Evolutionary conservation across 345 rosid species (phyloP), one percentile per base, ranked within the genome.

Genomic region (Linum lewisii): DNA sequence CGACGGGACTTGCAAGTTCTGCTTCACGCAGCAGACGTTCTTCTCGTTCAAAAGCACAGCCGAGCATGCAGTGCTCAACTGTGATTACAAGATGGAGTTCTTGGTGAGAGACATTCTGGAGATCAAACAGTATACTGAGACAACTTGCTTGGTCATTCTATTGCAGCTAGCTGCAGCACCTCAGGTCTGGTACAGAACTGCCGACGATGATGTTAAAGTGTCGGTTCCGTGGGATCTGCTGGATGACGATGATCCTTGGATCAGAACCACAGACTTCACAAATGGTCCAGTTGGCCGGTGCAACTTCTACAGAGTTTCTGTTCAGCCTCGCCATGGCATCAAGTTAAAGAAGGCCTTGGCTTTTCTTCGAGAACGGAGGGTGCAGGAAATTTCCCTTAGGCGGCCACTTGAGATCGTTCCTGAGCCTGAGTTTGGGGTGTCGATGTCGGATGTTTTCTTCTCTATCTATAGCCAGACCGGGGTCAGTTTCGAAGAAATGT

Each of bases 171-270:
- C 84, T 70, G 84, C 90, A 4, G 70, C 95, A 26, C 98, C 98
- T 50, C 63, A 64, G 56, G 71, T 86, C 24, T 91, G 83, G 81
- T 91, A 88, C 60, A 75, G 96, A 76, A 88, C 96, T 51, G 95
- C 92, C 2, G 88, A 86, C 67, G 96, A 91, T 65, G 88, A 88
- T 44, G 70, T 84, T 9, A 63, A 80, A 54, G 82, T 68, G 23
- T 59, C 72, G 2, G 81, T 75, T 47, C 79, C 92, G 18, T 74
- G 63, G 52, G 92, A 86, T 68, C 57, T 88, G 72, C 73, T 91
- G 73, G 98, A 91, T 70, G 96, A 91, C 68, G 98, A 91, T 69
- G 98, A 91, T 66, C 98, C 96, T 65, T 91, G 98, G 96, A 88
- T 91, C 63, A 76, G 86, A 56, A 88, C 96, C 37, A 86, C 95